Evolutionary conservation across 1,284 basidiomycete genomes (phyloP).

Genomic region (Ceratobasidium sp.): DNA sequence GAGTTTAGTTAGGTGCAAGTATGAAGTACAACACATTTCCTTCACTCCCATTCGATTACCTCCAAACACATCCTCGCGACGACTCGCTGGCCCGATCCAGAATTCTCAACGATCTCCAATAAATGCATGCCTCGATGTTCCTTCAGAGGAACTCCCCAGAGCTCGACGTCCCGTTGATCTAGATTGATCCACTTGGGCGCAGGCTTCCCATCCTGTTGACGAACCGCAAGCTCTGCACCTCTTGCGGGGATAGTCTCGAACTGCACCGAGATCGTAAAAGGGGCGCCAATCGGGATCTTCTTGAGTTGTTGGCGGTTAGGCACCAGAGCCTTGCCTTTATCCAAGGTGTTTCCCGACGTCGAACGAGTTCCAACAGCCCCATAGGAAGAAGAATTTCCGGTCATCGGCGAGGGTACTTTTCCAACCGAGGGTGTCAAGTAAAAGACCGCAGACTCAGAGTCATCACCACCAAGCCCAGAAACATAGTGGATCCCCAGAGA

Average conservation of each 20-base stretch:
- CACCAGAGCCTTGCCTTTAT: background rate
- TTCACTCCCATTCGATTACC: slow-evolving; percentile 38
- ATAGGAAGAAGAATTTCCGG: slow-evolving; percentile 45
- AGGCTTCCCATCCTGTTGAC: slow-evolving; percentile 40
- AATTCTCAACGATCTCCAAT: slow-evolving; percentile 51
- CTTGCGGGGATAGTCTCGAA: slow-evolving; percentile 43
- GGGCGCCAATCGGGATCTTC: slow-evolving; percentile 52
- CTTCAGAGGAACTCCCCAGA: slow-evolving; percentile 53
- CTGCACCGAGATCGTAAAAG: slow-evolving; percentile 54
- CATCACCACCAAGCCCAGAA: slow-evolving; percentile 68
- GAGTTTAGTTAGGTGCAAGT: background rate
- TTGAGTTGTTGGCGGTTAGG: slow-evolving; percentile 48
- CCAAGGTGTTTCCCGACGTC: slow-evolving; percentile 46
- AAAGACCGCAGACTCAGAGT: slow-evolving; percentile 32
- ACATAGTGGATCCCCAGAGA: slow-evolving; percentile 76
- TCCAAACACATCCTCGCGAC: slow-evolving; percentile 46
- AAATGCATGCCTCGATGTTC: slow-evolving; percentile 51
- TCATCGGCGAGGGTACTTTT: slow-evolving; percentile 5
- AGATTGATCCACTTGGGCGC: slow-evolving; percentile 52
- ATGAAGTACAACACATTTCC: slow-evolving; percentile 1
- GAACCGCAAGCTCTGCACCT: slow-evolving; percentile 26
- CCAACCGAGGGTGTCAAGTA: slow-evolving; percentile 42
- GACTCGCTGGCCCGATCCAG: slow-evolving; percentile 51
- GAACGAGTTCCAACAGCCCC: slow-evolving; percentile 50
- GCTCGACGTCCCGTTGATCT: slow-evolving; percentile 51